Conservation (phyloP, 169 alveolate species). For the Plasmodium coatneyi region DNA sequence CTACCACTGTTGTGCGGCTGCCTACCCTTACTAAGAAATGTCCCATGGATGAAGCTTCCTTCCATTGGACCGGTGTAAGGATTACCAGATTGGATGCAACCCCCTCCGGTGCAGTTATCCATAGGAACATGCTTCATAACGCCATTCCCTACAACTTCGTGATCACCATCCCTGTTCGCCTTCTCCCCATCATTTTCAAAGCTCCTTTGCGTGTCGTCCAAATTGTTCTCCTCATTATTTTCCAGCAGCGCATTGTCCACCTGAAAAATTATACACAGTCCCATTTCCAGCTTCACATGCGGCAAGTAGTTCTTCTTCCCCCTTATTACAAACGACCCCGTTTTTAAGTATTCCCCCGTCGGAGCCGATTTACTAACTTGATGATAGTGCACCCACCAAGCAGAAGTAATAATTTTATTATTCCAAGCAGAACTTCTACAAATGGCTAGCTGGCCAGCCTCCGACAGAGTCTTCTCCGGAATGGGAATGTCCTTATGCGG, state of each 20-base stretch:
- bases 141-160: neutral
- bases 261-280: constrained; percentile 89
- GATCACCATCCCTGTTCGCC: neutral
- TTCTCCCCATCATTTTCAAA: neutral
- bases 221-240: neutral
- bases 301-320: constrained; percentile 95
- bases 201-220: constrained; percentile 4
- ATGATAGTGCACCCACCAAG: constrained; percentile 97
- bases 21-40: neutral
- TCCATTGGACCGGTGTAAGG: neutral
- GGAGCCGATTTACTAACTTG: constrained; percentile 98
- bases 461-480: constrained; percentile 87
- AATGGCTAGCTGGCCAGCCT: constrained; percentile 90
- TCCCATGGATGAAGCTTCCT: neutral
- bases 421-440: constrained; percentile 96
- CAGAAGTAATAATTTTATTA: constrained; percentile 91
- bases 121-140: neutral
- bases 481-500: constrained; percentile 84
- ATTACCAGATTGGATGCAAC: neutral
- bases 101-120: neutral
- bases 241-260: constrained; percentile 3
- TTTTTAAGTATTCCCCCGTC: constrained; percentile 93
- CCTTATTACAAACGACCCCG: constrained; percentile 96
- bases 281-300: constrained; percentile 95
- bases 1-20: neutral